phyloP scores from a whole-genome alignment of 2,329 filamentous ascomycete species.

The Blumeriella jaapii region DNA sequence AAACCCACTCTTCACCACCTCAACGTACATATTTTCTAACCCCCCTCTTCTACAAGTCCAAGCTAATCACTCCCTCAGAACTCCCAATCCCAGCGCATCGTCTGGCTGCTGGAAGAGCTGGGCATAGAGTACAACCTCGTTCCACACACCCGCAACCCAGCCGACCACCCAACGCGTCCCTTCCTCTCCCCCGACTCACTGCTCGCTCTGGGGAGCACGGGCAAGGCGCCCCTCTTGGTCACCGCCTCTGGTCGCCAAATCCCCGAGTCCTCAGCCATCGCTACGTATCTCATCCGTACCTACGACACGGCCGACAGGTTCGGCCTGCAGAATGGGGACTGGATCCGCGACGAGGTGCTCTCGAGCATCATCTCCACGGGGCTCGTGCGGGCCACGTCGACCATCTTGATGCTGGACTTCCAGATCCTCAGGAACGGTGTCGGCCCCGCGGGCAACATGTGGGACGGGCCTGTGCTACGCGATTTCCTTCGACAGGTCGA shows the following conservation, averaged over 20 bases:
- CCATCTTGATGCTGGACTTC: constrained; percentile 20
- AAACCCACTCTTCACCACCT: constrained; percentile 22
- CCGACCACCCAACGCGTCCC: constrained; percentile 31
- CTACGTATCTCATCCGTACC: constrained; percentile 26
- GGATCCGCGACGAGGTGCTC: constrained; percentile 25
- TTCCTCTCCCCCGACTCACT: constrained; percentile 59
- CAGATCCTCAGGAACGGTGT: constrained; percentile 8
- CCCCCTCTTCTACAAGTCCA: neutral
- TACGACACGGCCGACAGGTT: constrained; percentile 26
- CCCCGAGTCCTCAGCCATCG: constrained; percentile 25
- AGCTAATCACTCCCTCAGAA: constrained; percentile 33
- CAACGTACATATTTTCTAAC: constrained; percentile 12
- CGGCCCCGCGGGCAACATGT: constrained; percentile 2
- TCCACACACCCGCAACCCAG: constrained; percentile 52
- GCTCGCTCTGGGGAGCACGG: constrained; percentile 61
- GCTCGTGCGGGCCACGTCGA: constrained; percentile 11
- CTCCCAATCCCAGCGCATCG: constrained; percentile 53
- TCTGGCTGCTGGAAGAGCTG: constrained; percentile 60
- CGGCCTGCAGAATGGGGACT: constrained; percentile 18
- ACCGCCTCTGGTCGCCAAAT: constrained; percentile 21
- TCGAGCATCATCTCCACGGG: constrained; percentile 17
- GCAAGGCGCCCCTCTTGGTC: constrained; percentile 67
- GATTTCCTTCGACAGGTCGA: constrained; percentile 13
- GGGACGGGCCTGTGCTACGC: constrained; percentile 11
- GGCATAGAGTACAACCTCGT: constrained; percentile 65